Conservation (phyloP, 331 rosid genomes). For the Cucumis variabilis region DNA sequence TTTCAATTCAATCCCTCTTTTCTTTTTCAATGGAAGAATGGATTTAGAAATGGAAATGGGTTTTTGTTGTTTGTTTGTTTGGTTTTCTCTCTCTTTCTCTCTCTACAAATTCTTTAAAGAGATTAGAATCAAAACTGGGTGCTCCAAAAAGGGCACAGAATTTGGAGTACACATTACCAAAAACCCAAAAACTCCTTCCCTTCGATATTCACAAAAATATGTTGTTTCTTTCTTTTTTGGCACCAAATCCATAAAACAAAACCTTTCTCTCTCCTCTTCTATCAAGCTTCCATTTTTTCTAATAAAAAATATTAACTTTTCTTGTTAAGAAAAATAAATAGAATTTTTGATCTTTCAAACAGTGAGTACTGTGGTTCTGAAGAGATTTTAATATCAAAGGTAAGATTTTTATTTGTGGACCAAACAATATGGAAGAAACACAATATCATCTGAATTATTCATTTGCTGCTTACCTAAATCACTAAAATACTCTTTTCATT, state of each 20-base stretch:
- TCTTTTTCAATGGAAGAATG: not conserved
- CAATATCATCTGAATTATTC: too few relatives aligned
- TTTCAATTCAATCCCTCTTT: not conserved
- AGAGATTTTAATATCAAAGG: not conserved
- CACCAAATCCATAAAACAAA: constrained; percentile 1
- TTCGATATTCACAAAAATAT: constrained; percentile 1
- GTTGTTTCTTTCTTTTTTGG: not conserved
- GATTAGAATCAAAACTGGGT: constrained; percentile 3
- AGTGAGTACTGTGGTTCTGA: too few relatives aligned
- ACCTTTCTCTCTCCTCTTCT: not conserved
- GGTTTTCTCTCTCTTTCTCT: not conserved
- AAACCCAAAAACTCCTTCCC: constrained; percentile 3
- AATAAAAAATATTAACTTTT: too few relatives aligned
- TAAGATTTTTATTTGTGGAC: not conserved
- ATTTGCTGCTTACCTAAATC: not conserved
- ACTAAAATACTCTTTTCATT: too few relatives aligned
- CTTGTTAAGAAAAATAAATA: too few relatives aligned
- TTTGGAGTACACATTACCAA: not conserved
- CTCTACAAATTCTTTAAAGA: not conserved
- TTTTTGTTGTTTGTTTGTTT: not conserved
- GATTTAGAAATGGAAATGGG: not conserved
- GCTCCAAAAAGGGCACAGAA: constrained; percentile 20
- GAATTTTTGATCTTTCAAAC: not conserved
- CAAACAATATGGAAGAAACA: too few relatives aligned
- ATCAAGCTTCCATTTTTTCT: not conserved